Conservation (phyloP, 371 early-diverging fungal genomes). For the Apophysomyces elegans region DNA sequence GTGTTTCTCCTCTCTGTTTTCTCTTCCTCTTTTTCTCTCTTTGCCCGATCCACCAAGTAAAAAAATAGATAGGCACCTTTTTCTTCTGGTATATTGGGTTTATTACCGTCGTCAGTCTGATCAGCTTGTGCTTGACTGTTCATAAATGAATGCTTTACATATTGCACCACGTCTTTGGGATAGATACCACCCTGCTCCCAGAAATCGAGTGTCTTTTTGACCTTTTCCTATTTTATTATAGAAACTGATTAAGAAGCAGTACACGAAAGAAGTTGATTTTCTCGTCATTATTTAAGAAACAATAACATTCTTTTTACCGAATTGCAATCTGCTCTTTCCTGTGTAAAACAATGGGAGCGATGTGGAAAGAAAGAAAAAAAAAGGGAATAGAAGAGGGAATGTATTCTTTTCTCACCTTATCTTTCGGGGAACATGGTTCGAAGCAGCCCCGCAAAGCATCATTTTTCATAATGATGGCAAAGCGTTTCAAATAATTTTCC, state of each 20-base stretch:
- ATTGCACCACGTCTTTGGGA: constrained; percentile 43
- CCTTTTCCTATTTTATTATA: constrained; percentile 51
- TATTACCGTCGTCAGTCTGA: constrained; percentile 28
- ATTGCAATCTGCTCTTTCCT: no score
- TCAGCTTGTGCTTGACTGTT: constrained; percentile 15
- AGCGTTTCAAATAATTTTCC: constrained; percentile 43
- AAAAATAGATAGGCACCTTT: constrained; percentile 6
- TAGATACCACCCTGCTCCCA: constrained; percentile 54
- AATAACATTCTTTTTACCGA: no score
- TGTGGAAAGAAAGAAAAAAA: neutral
- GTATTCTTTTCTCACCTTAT: constrained; percentile 43
- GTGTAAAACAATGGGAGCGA: no score
- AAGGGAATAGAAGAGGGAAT: neutral
- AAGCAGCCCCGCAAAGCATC: constrained; percentile 37
- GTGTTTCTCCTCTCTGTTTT: neutral
- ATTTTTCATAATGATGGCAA: constrained; percentile 44
- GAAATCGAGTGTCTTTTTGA: constrained; percentile 58
- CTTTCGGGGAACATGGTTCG: constrained; percentile 41
- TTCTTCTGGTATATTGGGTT: constrained; percentile 18
- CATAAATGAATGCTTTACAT: constrained; percentile 43
- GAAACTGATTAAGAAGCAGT: constrained; percentile 15
- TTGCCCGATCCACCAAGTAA: constrained; percentile 1
- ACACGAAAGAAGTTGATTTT: constrained; percentile 9
- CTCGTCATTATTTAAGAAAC: no score
- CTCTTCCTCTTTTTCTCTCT: constrained; percentile 17